Base-by-base conservation (phyloP, 371 early-diverging fungal genomes). In the Quaeritorhiza haematococci region DNA sequence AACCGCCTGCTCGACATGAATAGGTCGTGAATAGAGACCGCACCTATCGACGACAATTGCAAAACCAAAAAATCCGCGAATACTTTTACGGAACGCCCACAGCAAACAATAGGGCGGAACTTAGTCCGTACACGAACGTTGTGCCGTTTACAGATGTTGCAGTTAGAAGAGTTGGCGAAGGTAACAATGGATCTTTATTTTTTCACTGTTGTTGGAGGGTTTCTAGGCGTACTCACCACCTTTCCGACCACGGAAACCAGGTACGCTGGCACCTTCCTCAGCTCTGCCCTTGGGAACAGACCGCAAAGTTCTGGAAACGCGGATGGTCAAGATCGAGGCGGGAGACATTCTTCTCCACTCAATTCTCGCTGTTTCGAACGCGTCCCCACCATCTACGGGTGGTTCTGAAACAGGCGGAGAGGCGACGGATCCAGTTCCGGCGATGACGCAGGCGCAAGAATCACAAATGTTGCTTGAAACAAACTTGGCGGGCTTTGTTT, bases 1-100 rank as follows among this genome's bases (percentile, higher is more conserved):
- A 13, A 5, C 34, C 24, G 46, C n/a, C 21, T 23, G 10, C 10
- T 45, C 46, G 27, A 7, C 7, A 7, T 6, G 27, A 19, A 19
- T 32, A 86, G 87, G 84, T 92, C 0, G 96, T 94, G 1, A 84
- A 88, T 52, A 78, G 95, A 13, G 92, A 93, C 68, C 67, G 81
- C 6, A 67, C 73, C 5, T 90, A 79, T 64, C 69, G 89, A 35
- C 69, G 84, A 17, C 84, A 87, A 42, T 56, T 78, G 1, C 89
- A 91, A 67, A 78, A 83, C 47, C 78, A 83, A 35, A 83, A 81
- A 56, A 88, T 97, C 3, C 84, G 84, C 6, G 90, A 91, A 66
- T 97, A 97, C 76, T 97, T 97, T 76, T 94, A 96, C 69, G 98
- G 98, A 2, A 87, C 89, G 0, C 57, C 79, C 1, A n/a, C n/a